These are phyloP conservation scores for Castanea sativa DNA, from an alignment of 306 rosid genomes.

Conservation along the genomic window DNA sequence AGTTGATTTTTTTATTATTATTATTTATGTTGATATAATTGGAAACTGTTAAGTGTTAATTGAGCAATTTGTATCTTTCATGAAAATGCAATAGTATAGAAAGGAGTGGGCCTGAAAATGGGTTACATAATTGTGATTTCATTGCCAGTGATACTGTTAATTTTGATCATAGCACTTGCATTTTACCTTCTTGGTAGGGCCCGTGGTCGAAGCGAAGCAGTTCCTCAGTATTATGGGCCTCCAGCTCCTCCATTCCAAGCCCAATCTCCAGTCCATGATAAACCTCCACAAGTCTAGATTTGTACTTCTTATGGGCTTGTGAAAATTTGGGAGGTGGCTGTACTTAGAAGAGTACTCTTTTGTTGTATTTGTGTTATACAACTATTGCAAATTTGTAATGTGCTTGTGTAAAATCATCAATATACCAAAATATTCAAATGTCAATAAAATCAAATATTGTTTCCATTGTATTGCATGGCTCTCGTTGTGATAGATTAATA, in stretches of 20 bases:
- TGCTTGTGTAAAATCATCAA: background rate
- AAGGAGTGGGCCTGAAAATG: no score
- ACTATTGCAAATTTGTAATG: background rate
- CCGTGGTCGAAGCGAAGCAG: constrained; percentile 29
- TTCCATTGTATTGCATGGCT: no score
- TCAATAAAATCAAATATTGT: no score
- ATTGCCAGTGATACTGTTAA: constrained; percentile 46
- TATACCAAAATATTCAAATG: no score
- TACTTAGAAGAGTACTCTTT: background rate
- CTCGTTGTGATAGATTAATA: no score
- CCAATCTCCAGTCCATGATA: constrained; percentile 25
- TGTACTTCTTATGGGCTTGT: background rate
- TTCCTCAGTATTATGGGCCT: constrained; percentile 38
- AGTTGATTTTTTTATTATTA: background rate
- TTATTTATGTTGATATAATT: no score
- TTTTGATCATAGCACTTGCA: constrained; percentile 26
- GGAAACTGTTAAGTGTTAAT: no score
- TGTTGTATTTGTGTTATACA: background rate
- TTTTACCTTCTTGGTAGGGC: constrained; percentile 30
- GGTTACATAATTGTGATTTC: constrained; percentile 28
- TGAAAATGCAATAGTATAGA: no score
- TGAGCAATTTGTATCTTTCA: background rate
- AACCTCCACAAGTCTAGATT: background rate
- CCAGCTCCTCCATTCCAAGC: constrained; percentile 41
- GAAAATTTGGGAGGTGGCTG: background rate